Evolutionary conservation across 2,329 filamentous ascomycete genomes (phyloP), one percentile per base, ranked within the genome.

Genomic region (Trichoderma koningiopsis): DNA sequence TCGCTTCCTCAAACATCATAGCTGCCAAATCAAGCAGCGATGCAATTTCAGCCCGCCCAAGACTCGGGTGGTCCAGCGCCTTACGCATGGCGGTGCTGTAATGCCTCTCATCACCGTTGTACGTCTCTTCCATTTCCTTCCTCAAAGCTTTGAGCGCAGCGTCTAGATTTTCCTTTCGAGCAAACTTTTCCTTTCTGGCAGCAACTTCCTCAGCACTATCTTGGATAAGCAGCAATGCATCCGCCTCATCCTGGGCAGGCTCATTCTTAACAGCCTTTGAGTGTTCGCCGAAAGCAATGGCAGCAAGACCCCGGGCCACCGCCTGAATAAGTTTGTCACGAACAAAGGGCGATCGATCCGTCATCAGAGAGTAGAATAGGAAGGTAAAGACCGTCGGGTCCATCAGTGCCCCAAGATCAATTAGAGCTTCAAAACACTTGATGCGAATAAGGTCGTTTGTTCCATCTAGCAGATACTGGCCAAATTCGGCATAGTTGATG

Each of bases 401-500:
- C 72, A 85, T 80, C 73, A 91, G 80, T 60, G 85, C 83, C 0
- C 88, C 88, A n/a, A 91, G 83, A 71, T 91, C 87, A 47, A 91
- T 82, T 56, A 92, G 79, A 11, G 86, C 84, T 73, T 91, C 87
- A 68, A 88, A 91, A 1, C 88, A 88, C 77, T 90, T 90, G 78
- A 91, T 86, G 27, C 89, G 86, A 63, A 91, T 87, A 47, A 85
- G 78, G 72, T 91, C 88, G 60, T 83, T 80, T 6, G 87, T 91
- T 69, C 85, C 87, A 73, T 91, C 89, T 72, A 89, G 85, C 11
- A 90, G 80, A 74, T 91, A 91, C 72, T 89, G 86, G 27, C 87
- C 82, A 75, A 91, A 90, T 69, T 88, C 85, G 47, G 86, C 72
- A 0, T 85, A 83, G 52, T 84, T 81, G 37, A 80, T 76, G 0